Base-by-base conservation (phyloP, 228 moss, liverwort and hornwort species). In the Sphagnum fallax region DNA sequence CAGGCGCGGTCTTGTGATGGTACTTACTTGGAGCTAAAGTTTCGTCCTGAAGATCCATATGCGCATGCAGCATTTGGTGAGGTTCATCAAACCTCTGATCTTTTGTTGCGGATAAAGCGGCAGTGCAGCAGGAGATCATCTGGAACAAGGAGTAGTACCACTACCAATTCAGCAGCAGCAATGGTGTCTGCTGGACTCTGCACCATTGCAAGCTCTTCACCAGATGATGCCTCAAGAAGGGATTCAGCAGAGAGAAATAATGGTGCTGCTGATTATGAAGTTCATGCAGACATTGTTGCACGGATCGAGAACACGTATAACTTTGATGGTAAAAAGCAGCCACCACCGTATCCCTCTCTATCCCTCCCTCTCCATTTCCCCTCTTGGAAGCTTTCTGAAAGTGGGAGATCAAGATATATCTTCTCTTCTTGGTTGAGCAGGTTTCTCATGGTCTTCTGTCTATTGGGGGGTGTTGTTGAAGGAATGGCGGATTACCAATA, bases 401-500 rank as follows among this genome's bases (percentile, higher is more conserved):
- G 32, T 32, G 32, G 32, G 32, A 32, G 32, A 32, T 32, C 32
- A 32, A 32, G 32, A 32, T 2, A 32, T 32, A 32, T 32, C 32
- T 32, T 32, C 32, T 32, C 2, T 32, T 32, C 32, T 32, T 32
- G 32, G 32, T 32, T 32, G 32, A 32, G 32, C 32, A 32, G 32
- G 2, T 32, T 32, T 32, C 32, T 32, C 32, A 32, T 32, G 32
- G 32, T 32, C 32, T 32, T 32, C 3, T 32, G 32, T 32, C 32
- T 32, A 32, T 32, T 32, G 32, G 32, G 32, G 32, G 32, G 32
- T 32, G 32, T 15, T 68, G 77, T 57, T 80, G 70, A 82, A 89
- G 91, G 98, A 71, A 93, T 98, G 98, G 92, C 93, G 70, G 98
- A 98, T 76, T 98, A 98, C 78, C 98, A 98, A 75, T 98, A 94